These are phyloP conservation scores for Ophiostoma australiae DNA, from an alignment of 2,329 filamentous ascomycete species.

Conservation along the genomic window DNA sequence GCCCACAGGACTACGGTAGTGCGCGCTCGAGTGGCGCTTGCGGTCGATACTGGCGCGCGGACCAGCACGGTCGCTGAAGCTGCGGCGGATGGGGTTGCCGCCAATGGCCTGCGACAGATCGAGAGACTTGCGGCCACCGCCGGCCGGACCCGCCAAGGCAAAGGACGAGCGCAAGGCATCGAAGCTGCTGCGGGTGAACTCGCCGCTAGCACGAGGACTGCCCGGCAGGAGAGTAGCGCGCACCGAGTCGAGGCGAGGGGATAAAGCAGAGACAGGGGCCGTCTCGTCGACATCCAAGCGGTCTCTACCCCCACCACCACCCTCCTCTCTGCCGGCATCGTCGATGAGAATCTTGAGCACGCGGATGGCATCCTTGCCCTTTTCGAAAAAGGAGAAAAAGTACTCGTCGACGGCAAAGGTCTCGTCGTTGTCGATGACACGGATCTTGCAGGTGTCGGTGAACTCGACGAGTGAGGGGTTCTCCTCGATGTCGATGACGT, in stretches of 20 bases:
- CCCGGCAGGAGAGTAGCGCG: constrained; percentile 53
- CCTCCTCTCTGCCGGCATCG: constrained; percentile 46
- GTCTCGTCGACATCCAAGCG: constrained; percentile 16
- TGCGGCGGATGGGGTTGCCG: constrained; percentile 49
- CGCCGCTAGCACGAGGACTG: constrained; percentile 53
- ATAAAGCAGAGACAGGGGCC: constrained; percentile 27
- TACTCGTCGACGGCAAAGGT: constrained; percentile 97
- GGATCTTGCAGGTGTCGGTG: constrained; percentile 88
- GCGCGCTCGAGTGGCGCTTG: background rate
- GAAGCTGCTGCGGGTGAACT: constrained; percentile 49
- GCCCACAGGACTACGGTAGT: constrained; percentile 1
- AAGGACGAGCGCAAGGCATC: constrained; percentile 46
- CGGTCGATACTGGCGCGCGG: constrained; percentile 49
- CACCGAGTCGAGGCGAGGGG: constrained; percentile 50
- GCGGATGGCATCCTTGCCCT: constrained; percentile 75
- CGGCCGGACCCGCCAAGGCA: background rate
- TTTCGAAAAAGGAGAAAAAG: constrained; percentile 92
- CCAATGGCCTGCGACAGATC: constrained; percentile 45
- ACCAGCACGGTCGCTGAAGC: constrained; percentile 55
- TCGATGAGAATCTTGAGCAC: constrained; percentile 70
- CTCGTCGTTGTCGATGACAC: constrained; percentile 88
- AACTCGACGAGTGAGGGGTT: constrained; percentile 78
- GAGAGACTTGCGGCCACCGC: constrained; percentile 42
- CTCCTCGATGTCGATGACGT: constrained; percentile 88
- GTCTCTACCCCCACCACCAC: background rate